Conservation (phyloP, 768 basidiomycete species). For the Cantharellus anzutake region DNA sequence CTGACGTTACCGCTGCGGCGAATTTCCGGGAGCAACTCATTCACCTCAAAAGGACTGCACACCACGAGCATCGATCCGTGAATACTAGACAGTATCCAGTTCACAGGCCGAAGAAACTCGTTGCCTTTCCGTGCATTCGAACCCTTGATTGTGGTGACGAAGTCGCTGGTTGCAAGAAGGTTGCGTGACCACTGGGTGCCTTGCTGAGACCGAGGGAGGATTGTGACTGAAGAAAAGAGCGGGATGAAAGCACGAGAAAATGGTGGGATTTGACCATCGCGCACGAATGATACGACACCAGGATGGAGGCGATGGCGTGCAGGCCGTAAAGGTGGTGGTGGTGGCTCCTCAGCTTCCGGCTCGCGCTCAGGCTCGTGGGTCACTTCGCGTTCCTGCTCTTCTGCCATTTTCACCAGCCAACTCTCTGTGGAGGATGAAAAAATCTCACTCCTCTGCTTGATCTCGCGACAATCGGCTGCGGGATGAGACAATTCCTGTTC, state of each 20-base stretch:
- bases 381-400: slow-evolving; percentile 2
- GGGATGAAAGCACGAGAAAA: neutral
- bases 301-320: slow-evolving; percentile 15
- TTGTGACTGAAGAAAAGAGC: slow-evolving; percentile 11
- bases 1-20: slow-evolving; percentile 11
- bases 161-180: neutral
- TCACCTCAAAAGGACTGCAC: slow-evolving; percentile 24
- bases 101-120: slow-evolving; percentile 22
- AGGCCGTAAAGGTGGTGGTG: slow-evolving; percentile 15
- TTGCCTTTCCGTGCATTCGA: neutral
- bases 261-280: slow-evolving; percentile 14
- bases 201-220: neutral
- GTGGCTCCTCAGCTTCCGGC: slow-evolving; percentile 12
- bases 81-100: slow-evolving; percentile 21
- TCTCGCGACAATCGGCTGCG: neutral
- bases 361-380: neutral
- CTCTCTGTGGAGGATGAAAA: neutral
- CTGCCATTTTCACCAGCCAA: neutral
- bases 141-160: neutral
- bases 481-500: neutral
- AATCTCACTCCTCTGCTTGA: neutral
- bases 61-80: slow-evolving; percentile 18
- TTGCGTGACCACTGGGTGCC: neutral
- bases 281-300: slow-evolving; percentile 15
- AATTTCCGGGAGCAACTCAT: slow-evolving; percentile 22